Conservation (phyloP, 176 grass and related monocot species). For the Poa pratensis region DNA sequence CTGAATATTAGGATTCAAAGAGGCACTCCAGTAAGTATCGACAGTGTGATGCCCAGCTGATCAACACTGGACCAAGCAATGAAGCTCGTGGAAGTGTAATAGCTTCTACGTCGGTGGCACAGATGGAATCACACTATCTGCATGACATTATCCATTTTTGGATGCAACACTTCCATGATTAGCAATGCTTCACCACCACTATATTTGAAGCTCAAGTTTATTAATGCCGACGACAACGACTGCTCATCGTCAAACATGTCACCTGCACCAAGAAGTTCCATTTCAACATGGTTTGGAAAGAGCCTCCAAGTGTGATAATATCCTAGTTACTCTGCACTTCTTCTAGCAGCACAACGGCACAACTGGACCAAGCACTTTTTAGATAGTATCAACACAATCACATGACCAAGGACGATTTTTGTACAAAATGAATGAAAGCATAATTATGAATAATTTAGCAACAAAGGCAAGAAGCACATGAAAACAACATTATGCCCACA, state of each 20-base stretch:
- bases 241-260: slow-evolving; percentile 45
- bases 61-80: slow-evolving; percentile 23
- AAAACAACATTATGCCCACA: background rate
- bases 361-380: no score
- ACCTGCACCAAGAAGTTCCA: background rate
- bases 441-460: background rate
- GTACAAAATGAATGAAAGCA: slow-evolving; percentile 14
- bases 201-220: slow-evolving; percentile 43
- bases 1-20: slow-evolving; percentile 25
- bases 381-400: slow-evolving; percentile 4
- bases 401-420: background rate
- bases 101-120: background rate
- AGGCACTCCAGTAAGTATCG: slow-evolving; percentile 22
- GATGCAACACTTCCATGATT: slow-evolving; percentile 1
- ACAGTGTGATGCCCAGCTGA: slow-evolving; percentile 15
- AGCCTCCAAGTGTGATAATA: background rate
- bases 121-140: background rate
- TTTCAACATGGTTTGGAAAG: background rate
- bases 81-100: slow-evolving; percentile 7
- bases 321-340: slow-evolving; percentile 6
- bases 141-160: background rate
- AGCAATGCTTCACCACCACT: background rate
- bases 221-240: slow-evolving; percentile 41
- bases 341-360: no score
- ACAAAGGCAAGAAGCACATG: background rate